A percentile compares a stretch with the other conserved stretches of the same genome.
Conservation (phyloP, 441 rosid genomes). For the Euphorbia corollata region DNA sequence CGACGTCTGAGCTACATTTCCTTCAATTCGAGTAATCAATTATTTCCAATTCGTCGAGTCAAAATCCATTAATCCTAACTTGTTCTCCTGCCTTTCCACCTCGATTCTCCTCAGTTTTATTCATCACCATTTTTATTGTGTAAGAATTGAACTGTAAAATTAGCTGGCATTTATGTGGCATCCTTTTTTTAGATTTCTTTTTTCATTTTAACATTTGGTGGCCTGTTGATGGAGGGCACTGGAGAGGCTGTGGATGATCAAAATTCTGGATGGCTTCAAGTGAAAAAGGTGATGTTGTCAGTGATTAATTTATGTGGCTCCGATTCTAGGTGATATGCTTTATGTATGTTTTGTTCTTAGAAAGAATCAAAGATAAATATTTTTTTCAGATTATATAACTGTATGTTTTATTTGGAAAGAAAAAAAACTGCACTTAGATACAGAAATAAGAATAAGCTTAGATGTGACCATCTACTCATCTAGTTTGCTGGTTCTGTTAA, state of each 20-base stretch:
- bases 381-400: neutral
- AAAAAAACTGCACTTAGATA: neutral
- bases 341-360: neutral
- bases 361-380: too few relatives aligned
- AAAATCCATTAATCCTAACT: slow-evolving; percentile 10
- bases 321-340: neutral
- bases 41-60: neutral
- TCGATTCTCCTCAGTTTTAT: slow-evolving; percentile 4
- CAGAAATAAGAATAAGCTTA: neutral
- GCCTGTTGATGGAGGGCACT: slow-evolving; percentile 42
- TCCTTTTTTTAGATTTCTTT: slow-evolving; percentile 9
- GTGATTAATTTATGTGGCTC: slow-evolving; percentile 8
- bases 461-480: neutral
- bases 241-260: slow-evolving; percentile 56
- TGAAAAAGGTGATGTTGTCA: slow-evolving; percentile 46
- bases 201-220: slow-evolving; percentile 15
- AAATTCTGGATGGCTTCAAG: slow-evolving; percentile 65
- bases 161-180: slow-evolving; percentile 18
- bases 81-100: neutral
- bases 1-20: slow-evolving; percentile 4
- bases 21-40: slow-evolving; percentile 2
- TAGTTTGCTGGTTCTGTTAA: neutral
- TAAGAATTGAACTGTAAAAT: slow-evolving; percentile 11
- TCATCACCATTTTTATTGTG: slow-evolving; percentile 21
- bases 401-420: neutral